Conservation (phyloP, 2,329 filamentous ascomycete species). For the Trichoderma breve region DNA sequence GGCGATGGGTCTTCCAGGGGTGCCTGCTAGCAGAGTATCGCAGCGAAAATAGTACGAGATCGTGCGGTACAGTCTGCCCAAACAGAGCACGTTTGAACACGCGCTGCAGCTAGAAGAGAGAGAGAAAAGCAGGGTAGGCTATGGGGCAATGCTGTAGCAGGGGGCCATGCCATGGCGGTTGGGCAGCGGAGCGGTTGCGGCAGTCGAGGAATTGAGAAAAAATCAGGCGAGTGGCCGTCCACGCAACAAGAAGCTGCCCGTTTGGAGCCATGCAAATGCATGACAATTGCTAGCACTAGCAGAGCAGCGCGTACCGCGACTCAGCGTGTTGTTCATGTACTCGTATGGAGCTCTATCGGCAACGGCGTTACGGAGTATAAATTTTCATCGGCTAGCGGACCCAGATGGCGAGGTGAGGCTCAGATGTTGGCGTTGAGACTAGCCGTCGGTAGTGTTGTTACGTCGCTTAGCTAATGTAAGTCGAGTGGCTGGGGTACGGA, state of each 20-base stretch:
- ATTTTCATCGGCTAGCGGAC: background rate
- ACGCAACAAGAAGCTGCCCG: background rate
- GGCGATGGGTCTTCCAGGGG: slow-evolving; percentile 2
- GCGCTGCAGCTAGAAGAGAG: slow-evolving; percentile 10
- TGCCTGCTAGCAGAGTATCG: background rate
- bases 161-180: background rate
- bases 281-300: background rate
- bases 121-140: background rate
- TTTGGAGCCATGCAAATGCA: slow-evolving; percentile 11
- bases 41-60: slow-evolving; percentile 6
- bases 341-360: slow-evolving; percentile 10
- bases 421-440: background rate
- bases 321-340: background rate
- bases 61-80: background rate
- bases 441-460: background rate
- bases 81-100: slow-evolving; percentile 2
- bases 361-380: slow-evolving; percentile 5
- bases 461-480: background rate
- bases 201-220: background rate
- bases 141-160: slow-evolving; percentile 1
- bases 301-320: background rate
- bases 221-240: background rate
- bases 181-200: slow-evolving; percentile 17
- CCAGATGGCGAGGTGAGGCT: background rate
- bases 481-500: background rate